Evolutionary conservation across 2,329 filamentous ascomycete species (phyloP).

Genomic region (Exophiala alcalophila): DNA sequence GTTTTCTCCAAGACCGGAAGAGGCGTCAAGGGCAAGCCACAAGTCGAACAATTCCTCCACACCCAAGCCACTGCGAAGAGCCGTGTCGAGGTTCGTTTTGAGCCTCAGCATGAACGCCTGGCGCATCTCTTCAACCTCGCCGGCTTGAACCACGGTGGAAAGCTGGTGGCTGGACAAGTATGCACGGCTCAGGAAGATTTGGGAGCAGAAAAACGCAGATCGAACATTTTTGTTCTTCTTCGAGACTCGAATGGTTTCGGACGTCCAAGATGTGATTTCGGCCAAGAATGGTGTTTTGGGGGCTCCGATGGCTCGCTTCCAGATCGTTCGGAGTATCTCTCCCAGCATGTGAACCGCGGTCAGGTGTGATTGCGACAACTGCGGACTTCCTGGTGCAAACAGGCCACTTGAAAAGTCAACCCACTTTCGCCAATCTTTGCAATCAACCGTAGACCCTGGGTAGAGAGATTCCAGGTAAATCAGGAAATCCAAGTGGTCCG

Average conservation of each 20-base stretch:
- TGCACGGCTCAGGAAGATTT: constrained; percentile 2
- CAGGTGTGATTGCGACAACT: constrained; percentile 2
- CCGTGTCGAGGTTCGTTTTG: constrained; percentile 1
- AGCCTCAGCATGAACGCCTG: background rate
- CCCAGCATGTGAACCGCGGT: constrained; percentile 6
- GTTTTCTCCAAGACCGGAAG: background rate
- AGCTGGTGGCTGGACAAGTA: background rate
- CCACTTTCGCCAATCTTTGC: constrained; percentile 18
- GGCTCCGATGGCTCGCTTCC: constrained; percentile 3
- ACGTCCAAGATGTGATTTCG: background rate
- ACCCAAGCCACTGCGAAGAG: background rate
- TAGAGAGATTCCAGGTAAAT: constrained; percentile 10
- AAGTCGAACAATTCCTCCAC: background rate
- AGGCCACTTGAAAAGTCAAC: constrained; percentile 3
- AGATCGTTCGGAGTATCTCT: constrained; percentile 6
- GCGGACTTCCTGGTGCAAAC: background rate
- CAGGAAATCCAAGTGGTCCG: constrained; percentile 13
- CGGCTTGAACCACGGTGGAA: background rate
- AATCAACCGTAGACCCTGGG: constrained; percentile 6
- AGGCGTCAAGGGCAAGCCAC: background rate
- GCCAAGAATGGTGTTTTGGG: background rate
- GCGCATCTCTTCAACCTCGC: constrained; percentile 10
- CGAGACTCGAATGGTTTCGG: background rate
- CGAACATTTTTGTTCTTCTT: background rate
- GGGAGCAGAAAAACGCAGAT: constrained; percentile 2